Evolutionary conservation across 2,329 filamentous ascomycete species (phyloP), one percentile per base, ranked within the genome.

Genomic region (Ascochyta pisi): DNA sequence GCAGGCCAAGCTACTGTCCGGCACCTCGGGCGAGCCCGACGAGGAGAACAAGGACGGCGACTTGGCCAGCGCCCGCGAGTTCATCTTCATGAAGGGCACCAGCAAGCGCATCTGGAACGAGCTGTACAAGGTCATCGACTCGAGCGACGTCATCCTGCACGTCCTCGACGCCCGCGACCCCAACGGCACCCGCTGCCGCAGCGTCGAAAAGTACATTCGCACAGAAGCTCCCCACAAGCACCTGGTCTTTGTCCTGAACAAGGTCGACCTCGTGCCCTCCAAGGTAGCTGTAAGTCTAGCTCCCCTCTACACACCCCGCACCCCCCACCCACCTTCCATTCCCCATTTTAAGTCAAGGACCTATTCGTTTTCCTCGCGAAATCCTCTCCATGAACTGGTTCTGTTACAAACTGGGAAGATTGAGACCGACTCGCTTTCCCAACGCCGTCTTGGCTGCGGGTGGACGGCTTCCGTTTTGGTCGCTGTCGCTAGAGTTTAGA

Each of bases 361-460:
- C 83, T 85, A 85, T 86, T 88, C 86, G 79, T 13, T 82, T 74
- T 80, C 75, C 55, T 58, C 55, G 55, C 39, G 50, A 54, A 53
- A 57, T 45, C 37, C 13, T 77, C 83, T 58, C 83, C 76, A 87
- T 95, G 91, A 89, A 88, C 88, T 86, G 82, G 79, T 79, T 91
- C 93, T 96, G 95, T 99, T 99, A 99, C 91, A 92, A 89, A 89
- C 87, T 91, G 97, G 95, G 95, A 89, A 98, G 86, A 99, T 88
- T 77, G 82, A 97, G 83, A 83, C 83, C 82, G 81, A 83, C 87
- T 89, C 89, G 86, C 83, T 82, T 81, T 81, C 70, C 65, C 77
- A 81, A 79, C 77, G 81, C 83, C 83, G 79, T 85, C 86, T 81
- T 86, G 85, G 83, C 79, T 77, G 78, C 78, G 83, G 86, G 83